A percentile compares a stretch with the other conserved stretches of the same genome.
phyloP scores from a whole-genome alignment of 441 rosid species.

The Euphorbia celastroides region DNA sequence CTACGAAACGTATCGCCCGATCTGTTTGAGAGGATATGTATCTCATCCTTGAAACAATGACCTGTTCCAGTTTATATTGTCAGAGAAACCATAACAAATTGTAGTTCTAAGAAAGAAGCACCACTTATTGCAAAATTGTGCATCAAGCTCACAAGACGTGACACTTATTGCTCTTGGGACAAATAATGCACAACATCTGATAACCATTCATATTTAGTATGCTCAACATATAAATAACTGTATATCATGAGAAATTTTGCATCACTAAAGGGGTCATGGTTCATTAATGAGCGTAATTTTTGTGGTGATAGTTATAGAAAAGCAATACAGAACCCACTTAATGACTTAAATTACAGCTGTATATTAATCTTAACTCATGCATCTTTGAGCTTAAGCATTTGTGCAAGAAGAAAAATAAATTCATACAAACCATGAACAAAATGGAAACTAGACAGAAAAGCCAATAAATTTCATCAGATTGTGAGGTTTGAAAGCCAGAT shows the following conservation, averaged over 20 bases:
- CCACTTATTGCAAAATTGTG: background rate
- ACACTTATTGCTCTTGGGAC: background rate
- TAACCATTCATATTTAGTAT: background rate
- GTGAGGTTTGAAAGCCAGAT: background rate
- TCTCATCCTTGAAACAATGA: constrained; percentile 99
- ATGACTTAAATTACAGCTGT: background rate
- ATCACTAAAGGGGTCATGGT: background rate
- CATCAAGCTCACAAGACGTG: background rate
- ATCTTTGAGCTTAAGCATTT: background rate
- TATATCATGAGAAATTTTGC: background rate
- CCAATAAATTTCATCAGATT: background rate
- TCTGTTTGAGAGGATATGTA: constrained; percentile 98
- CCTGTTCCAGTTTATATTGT: constrained; percentile 40
- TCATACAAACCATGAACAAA: background rate
- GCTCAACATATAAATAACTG: background rate
- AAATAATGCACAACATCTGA: background rate
- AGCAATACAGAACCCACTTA: background rate
- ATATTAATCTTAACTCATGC: background rate
- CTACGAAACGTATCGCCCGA: constrained; percentile 85
- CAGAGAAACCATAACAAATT: constrained; percentile 11
- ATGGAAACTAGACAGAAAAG: background rate
- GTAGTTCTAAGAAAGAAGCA: constrained; percentile 10
- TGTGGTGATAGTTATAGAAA: background rate
- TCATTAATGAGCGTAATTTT: background rate
- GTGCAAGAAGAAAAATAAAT: background rate